phyloP scores from a whole-genome alignment of 2,329 filamentous ascomycete species.

The Aureobasidium namibiae region DNA sequence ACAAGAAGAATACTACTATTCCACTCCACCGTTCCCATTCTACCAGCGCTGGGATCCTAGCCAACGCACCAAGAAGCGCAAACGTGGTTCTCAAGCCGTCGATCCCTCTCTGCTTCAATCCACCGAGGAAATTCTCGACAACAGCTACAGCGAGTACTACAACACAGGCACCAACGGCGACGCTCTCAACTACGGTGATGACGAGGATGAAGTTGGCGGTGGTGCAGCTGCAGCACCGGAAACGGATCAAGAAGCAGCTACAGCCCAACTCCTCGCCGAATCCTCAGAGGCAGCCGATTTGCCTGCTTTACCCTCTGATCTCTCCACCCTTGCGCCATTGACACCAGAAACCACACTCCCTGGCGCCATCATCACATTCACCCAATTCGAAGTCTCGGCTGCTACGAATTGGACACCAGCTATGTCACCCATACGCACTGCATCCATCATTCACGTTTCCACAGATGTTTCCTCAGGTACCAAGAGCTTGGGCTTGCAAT shows the following conservation, averaged over 20 bases:
- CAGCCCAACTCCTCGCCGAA: constrained; percentile 24
- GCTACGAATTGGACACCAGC: constrained; percentile 60
- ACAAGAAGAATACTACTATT: constrained; percentile 53
- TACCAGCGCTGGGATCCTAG: constrained; percentile 75
- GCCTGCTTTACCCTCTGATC: constrained; percentile 51
- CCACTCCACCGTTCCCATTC: constrained; percentile 80
- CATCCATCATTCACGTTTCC: constrained; percentile 49
- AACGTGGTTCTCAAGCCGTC: constrained; percentile 21
- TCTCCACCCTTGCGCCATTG: constrained; percentile 46
- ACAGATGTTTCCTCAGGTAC: too few relatives aligned
- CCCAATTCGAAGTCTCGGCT: constrained; percentile 52
- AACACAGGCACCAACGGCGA: constrained; percentile 25
- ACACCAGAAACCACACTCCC: constrained; percentile 39
- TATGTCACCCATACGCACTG: constrained; percentile 55
- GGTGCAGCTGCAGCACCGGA: constrained; percentile 18
- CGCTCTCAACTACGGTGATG: constrained; percentile 34
- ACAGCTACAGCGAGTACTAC: constrained; percentile 22
- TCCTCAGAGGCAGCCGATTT: constrained; percentile 46
- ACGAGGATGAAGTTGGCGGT: constrained; percentile 17
- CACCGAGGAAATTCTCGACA: constrained; percentile 32
- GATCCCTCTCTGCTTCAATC: constrained; percentile 38
- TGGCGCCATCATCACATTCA: constrained; percentile 63
- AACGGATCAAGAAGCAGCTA: constrained; percentile 20
- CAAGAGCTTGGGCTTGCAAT: constrained; percentile 46
- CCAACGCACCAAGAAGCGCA: constrained; percentile 44